Percentiles rank a stretch among this genome's conserved stretches.
These are phyloP conservation scores for Avicennia marina DNA, from an alignment of 257 asterid genomes.

Conservation along the genomic window DNA sequence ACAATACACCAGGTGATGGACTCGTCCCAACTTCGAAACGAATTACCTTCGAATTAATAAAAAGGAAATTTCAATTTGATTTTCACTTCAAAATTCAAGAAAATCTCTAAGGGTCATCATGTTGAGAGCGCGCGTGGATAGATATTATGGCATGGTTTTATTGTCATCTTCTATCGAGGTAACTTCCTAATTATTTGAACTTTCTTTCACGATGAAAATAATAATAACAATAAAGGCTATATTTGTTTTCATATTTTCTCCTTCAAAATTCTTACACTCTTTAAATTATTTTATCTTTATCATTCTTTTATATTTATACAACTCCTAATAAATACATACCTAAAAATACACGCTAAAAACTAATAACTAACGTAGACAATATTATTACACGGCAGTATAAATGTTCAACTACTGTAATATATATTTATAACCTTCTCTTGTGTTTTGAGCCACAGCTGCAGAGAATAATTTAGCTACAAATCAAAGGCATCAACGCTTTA, in stretches of 20 bases:
- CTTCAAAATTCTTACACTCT: too few relatives aligned
- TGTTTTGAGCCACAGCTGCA: constrained; percentile 25
- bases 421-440: constrained; percentile 13
- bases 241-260: too few relatives aligned
- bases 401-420: constrained; percentile 17
- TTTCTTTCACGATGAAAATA: constrained; percentile 18
- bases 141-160: constrained; percentile 3
- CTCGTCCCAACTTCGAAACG: too few relatives aligned
- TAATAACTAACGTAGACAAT: not conserved
- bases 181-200: constrained; percentile 13
- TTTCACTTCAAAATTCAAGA: not conserved
- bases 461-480: constrained; percentile 18
- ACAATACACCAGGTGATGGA: too few relatives aligned
- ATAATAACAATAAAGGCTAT: not conserved
- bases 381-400: not conserved
- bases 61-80: not conserved
- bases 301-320: too few relatives aligned
- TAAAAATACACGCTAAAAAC: too few relatives aligned
- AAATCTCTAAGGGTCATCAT: not conserved
- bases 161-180: constrained; percentile 22
- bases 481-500: constrained; percentile 6
- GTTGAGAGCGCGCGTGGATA: not conserved
- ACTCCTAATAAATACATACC: too few relatives aligned
- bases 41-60: too few relatives aligned
- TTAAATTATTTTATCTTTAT: too few relatives aligned